Base-by-base conservation (phyloP, 306 rosid species). In the Luffa acutangula region DNA sequence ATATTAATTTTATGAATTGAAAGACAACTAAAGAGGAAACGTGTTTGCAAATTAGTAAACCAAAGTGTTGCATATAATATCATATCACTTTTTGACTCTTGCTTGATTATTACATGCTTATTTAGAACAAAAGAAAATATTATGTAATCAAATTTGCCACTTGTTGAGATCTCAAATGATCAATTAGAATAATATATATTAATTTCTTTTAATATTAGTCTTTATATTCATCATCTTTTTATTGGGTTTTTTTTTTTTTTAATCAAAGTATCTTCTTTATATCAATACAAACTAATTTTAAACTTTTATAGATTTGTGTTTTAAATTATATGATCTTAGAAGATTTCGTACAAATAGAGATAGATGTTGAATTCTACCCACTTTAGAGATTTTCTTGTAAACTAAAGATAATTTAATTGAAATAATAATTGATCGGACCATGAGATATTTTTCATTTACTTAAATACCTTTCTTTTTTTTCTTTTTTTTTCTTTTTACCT, bases 41-140 rank as follows among this genome's bases (percentile, higher is more conserved):
- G 80, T 81, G 85, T 76, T 83, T 56, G 65, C 77, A 58, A 56
- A 74, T 56, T 57, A 78, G 73, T 70, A 76, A 81, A 71, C 75
- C 78, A 79, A 18, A 15, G 12, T 34, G 43, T 31, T 60, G 41
- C 43, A 33, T 13, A 33, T 13, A 33, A 12, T 7, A 54, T 59
- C 65, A 10, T 59, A 9, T 21, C 65, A 59, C 65, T 59, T 59
- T 59, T 59, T 59, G 36, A 59, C 65, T 59, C 14, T 25, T 7
- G 5, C 8, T 57, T 20, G 9, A 20, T 20, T 20, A 57, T 20
- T 57, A 58, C 21, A 9, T 20, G 64, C 3, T 58, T 58, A 4
- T 25, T 59, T 59, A 59, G 6, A 59, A 25, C 3, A 59, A 57
- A 2, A 57, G 2, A 8, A 8, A 20, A 63, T 63, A 63, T 63